A percentile compares a stretch with the other conserved stretches of the same genome.
phyloP scores from a whole-genome alignment of 805 yeast species.

The Candida pini region DNA sequence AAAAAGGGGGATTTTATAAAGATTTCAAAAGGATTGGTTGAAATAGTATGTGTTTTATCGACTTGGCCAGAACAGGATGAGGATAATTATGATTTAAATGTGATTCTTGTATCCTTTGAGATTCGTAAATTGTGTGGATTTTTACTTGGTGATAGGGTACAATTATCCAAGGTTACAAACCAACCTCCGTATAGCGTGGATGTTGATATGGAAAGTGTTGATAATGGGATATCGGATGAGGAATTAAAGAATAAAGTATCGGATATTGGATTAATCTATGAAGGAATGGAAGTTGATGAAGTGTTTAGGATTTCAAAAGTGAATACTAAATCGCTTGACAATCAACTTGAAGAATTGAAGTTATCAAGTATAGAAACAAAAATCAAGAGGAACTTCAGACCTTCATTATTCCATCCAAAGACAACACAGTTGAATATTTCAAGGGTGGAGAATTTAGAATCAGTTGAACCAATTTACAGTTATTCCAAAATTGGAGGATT shows the following conservation, averaged over 20 bases:
- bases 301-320: too few relatives aligned
- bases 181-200: conserved; percentile 42
- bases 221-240: conserved; percentile 18
- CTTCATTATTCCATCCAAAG: conserved; percentile 23
- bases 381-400: conserved; percentile 11
- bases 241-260: conserved; percentile 37
- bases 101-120: conserved; percentile 20
- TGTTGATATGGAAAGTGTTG: conserved; percentile 9
- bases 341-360: conserved; percentile 20
- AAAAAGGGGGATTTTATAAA: conserved; percentile 22
- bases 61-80: conserved; percentile 21
- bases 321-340: conserved; percentile 7
- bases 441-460: conserved; percentile 31
- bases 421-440: conserved; percentile 30
- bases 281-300: conserved; percentile 33
- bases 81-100: conserved; percentile 18
- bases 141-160: conserved; percentile 29
- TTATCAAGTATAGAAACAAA: conserved; percentile 18
- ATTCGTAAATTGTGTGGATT: conserved; percentile 17
- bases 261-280: conserved; percentile 56
- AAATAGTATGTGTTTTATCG: conserved; percentile 12
- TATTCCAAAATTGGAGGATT: conserved; percentile 70
- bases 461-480: conserved; percentile 32
- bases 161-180: conserved; percentile 36
- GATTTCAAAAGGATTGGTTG: conserved; percentile 21